A percentile compares a stretch with the other conserved stretches of the same genome.
These are phyloP conservation scores for Ceratocystis cacaofunesta DNA, from an alignment of 2,329 filamentous ascomycete genomes.

Conservation along the genomic window DNA sequence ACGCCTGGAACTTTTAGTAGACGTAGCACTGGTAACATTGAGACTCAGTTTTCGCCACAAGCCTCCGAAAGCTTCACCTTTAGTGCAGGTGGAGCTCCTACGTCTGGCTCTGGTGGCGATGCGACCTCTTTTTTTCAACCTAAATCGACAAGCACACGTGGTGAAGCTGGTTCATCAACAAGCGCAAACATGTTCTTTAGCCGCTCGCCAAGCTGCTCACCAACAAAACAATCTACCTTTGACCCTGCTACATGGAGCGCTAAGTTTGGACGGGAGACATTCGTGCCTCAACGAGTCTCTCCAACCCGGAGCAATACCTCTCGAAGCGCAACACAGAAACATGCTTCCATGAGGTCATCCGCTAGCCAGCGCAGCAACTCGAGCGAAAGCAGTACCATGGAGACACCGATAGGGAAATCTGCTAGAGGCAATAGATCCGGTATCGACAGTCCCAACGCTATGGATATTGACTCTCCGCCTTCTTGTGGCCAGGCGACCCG, in stretches of 20 bases:
- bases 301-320: slow-evolving; percentile 13
- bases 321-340: slow-evolving; percentile 8
- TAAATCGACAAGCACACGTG: slow-evolving; percentile 5
- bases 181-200: neutral
- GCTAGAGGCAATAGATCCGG: neutral
- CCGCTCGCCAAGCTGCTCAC: neutral
- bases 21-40: slow-evolving; percentile 44
- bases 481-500: slow-evolving; percentile 18
- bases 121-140: slow-evolving; percentile 6
- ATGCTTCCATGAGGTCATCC: slow-evolving; percentile 1
- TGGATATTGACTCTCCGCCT: slow-evolving; percentile 48
- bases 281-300: slow-evolving; percentile 27
- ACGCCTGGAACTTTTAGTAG: slow-evolving; percentile 27
- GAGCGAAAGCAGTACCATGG: neutral
- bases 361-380: slow-evolving; percentile 5
- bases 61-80: slow-evolving; percentile 14
- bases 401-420: neutral
- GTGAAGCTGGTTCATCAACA: slow-evolving; percentile 3
- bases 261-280: slow-evolving; percentile 40
- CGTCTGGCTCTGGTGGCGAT: neutral
- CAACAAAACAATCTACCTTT: slow-evolving; percentile 24
- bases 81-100: slow-evolving; percentile 14
- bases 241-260: slow-evolving; percentile 39
- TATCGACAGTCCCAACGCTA: slow-evolving; percentile 40
- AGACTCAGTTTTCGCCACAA: slow-evolving; percentile 36